Percentiles rank a stretch among this genome's conserved stretches.
Evolutionary conservation across 2,329 filamentous ascomycete species (phyloP).

Genomic region (Diaporthe ilicicola): DNA sequence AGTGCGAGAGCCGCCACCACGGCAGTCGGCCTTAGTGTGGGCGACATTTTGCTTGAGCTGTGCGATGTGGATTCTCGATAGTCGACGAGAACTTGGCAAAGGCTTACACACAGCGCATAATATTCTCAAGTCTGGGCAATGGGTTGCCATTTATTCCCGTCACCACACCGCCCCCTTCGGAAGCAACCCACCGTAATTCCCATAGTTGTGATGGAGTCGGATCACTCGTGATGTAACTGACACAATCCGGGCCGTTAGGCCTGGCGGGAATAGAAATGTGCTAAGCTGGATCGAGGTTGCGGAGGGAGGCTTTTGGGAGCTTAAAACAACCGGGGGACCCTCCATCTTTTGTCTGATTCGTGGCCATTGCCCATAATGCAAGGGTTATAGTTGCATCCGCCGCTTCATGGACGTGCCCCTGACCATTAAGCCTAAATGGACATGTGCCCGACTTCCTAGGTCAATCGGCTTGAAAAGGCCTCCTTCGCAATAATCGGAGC

Average conservation of each 20-base stretch:
- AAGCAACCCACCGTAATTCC: not conserved
- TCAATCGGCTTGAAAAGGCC: not conserved
- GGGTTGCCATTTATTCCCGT: not conserved
- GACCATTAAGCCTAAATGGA: conserved; percentile 13
- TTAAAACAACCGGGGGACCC: not conserved
- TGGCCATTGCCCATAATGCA: not conserved
- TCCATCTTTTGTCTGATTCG: not conserved
- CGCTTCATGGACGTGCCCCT: not conserved
- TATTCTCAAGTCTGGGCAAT: not conserved
- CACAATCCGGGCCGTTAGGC: conserved; percentile 14
- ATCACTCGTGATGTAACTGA: conserved; percentile 3
- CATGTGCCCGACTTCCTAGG: not conserved
- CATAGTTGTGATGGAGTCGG: not conserved
- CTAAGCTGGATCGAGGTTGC: conserved; percentile 10
- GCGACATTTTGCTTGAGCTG: not conserved
- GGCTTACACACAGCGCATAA: not conserved
- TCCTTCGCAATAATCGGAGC: too few species aligned
- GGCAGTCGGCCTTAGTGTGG: conserved; percentile 4
- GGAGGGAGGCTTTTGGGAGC: conserved; percentile 4
- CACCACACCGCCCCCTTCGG: not conserved
- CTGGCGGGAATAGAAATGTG: not conserved
- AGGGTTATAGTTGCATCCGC: not conserved
- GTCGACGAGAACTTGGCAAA: conserved; percentile 15
- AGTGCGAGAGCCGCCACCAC: conserved; percentile 9
- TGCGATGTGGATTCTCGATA: not conserved